phyloP scores from a whole-genome alignment of 805 yeast species.

The Candida michaelii region DNA sequence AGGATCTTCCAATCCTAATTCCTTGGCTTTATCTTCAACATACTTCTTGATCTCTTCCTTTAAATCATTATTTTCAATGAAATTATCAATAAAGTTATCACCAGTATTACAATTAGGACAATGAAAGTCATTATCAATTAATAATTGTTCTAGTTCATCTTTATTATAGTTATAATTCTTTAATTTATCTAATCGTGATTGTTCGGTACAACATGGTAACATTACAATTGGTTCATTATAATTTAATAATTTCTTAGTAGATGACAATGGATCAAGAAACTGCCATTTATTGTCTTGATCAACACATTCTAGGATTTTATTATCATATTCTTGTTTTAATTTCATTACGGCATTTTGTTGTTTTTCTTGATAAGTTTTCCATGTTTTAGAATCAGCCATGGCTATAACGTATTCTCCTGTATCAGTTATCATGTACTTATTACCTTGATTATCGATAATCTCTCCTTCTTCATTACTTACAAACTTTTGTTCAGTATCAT shows the following conservation, averaged over 20 bases:
- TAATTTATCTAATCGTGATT: slow-evolving; percentile 55
- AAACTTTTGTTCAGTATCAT: slow-evolving; percentile 29
- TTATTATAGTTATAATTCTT: slow-evolving; percentile 41
- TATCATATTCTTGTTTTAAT: slow-evolving; percentile 53
- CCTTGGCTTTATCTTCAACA: slow-evolving; percentile 33
- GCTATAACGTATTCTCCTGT: slow-evolving; percentile 95
- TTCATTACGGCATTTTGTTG: slow-evolving; percentile 49
- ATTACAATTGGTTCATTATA: slow-evolving; percentile 60
- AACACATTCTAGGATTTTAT: slow-evolving; percentile 29
- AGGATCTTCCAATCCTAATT: slow-evolving; percentile 39
- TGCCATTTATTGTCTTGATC: slow-evolving; percentile 35
- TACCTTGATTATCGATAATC: slow-evolving; percentile 44
- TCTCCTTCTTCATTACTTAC: slow-evolving; percentile 44
- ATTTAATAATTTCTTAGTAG: slow-evolving; percentile 53
- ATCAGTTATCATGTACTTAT: slow-evolving; percentile 81
- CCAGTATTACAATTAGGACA: slow-evolving; percentile 84
- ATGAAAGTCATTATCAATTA: slow-evolving; percentile 80
- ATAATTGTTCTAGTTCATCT: slow-evolving; percentile 38
- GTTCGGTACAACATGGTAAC: slow-evolving; percentile 76
- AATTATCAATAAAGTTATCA: slow-evolving; percentile 74
- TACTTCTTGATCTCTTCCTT: slow-evolving; percentile 54
- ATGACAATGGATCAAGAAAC: slow-evolving; percentile 63
- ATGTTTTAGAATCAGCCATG: slow-evolving; percentile 88
- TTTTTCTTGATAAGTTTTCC: slow-evolving; percentile 83
- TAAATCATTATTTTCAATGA: slow-evolving; percentile 61